Conservation (phyloP, 1,284 basidiomycete genomes). For the Cutaneotrichosporon sp. region DNA sequence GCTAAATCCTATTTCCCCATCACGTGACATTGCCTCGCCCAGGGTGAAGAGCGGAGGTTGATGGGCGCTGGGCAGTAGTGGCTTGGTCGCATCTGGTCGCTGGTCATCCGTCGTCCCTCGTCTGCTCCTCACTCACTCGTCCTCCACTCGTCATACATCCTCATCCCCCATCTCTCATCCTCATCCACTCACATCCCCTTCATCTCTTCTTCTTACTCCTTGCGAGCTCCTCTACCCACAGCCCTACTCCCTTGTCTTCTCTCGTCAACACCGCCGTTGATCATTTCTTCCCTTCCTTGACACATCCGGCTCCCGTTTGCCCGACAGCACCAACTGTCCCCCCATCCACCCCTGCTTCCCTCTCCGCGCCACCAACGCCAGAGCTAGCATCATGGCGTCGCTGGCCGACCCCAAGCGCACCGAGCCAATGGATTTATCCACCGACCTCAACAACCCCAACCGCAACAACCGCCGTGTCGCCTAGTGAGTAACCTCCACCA, state of each 20-base stretch:
- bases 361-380: not conserved
- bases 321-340: not conserved
- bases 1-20: too few relatives aligned
- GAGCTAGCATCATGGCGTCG: conserved; percentile 9
- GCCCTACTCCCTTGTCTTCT: not conserved
- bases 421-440: conserved; percentile 21
- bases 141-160: too few relatives aligned
- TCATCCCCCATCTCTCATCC: too few relatives aligned
- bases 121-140: not conserved
- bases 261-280: not conserved
- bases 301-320: not conserved
- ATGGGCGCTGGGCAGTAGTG: too few relatives aligned
- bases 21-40: too few relatives aligned
- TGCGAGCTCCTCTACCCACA: not conserved
- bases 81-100: too few relatives aligned
- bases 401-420: conserved; percentile 20
- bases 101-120: not conserved
- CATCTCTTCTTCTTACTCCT: not conserved
- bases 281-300: not conserved
- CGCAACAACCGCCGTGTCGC: conserved; percentile 26
- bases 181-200: too few relatives aligned
- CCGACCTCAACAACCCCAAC: conserved; percentile 27
- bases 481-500: conserved; percentile 23
- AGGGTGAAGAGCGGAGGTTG: too few relatives aligned
- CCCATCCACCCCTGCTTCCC: not conserved